Evolutionary conservation across 257 asterid genomes (phyloP).

Genomic region (Scutellaria baicalensis): DNA sequence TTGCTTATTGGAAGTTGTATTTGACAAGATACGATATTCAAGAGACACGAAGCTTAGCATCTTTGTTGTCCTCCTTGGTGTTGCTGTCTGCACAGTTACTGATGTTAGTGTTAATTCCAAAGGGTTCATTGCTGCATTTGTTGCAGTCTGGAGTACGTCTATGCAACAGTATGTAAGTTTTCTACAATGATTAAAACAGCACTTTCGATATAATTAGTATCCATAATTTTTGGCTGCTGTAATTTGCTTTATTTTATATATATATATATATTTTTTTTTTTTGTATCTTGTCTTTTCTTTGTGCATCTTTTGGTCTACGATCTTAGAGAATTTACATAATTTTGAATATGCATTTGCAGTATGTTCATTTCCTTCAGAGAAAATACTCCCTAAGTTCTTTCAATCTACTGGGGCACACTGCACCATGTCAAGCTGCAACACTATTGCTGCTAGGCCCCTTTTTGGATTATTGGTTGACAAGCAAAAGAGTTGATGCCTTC

Average conservation of each 20-base stretch:
- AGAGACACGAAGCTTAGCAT: slow-evolving; percentile 94
- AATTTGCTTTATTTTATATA: background rate
- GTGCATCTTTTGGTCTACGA: background rate
- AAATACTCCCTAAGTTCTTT: slow-evolving; percentile 79
- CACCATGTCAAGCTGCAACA: slow-evolving; percentile 85
- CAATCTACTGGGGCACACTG: slow-evolving; percentile 88
- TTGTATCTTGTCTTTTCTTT: background rate
- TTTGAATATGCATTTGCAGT: slow-evolving; percentile 45
- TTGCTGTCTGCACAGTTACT: slow-evolving; percentile 92
- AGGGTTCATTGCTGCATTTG: slow-evolving; percentile 83
- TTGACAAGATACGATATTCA: slow-evolving; percentile 81
- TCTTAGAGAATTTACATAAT: slow-evolving; percentile 4
- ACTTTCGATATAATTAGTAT: background rate
- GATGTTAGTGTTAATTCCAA: slow-evolving; percentile 88
- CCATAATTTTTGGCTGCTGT: background rate
- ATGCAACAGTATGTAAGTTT: slow-evolving; percentile 94
- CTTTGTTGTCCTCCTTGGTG: slow-evolving; percentile 79
- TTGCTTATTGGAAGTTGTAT: slow-evolving; percentile 77
- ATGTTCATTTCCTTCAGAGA: slow-evolving; percentile 80
- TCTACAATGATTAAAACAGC: background rate
- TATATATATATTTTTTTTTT: background rate
- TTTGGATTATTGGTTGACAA: slow-evolving; percentile 89
- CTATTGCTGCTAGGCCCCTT: slow-evolving; percentile 75
- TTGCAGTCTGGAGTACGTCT: slow-evolving; percentile 94
- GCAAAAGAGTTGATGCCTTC: slow-evolving; percentile 69